Evolutionary conservation across 495 filamentous ascomycete species (phyloP), one percentile per base, ranked within the genome.

Genomic region (Xylaria telfairii): DNA sequence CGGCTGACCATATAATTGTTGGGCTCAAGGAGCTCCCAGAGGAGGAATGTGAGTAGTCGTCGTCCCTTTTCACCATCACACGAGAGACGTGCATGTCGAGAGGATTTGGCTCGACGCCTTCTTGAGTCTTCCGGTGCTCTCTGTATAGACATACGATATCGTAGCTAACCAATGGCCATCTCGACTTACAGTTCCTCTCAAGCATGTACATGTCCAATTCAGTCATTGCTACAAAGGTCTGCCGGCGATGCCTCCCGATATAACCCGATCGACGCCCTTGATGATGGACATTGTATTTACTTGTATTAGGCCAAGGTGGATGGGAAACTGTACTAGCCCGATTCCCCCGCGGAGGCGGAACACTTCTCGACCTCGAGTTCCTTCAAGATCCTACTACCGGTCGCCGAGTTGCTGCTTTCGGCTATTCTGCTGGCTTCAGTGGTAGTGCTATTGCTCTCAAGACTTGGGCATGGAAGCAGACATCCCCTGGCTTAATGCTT

Each of bases 21-120:
- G 95, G 96, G 46, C 86, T 99, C 60, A 99, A 99, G 87, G 96
- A 98, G 84, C 86, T 98, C 19, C 93, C 92, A 8, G 94, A 96
- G 77, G 92, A 97, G 74, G 89, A 90, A 41, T 94, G 87, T 86
- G 79, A 81, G 84, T 79, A 28, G 39, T 10, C n/a, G 30, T 19
- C 26, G 1, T n/a, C n/a, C n/a, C n/a, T 17, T 17, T n/a, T 28
- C 12, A 54, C 37, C 56, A 57, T 44, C 41, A 44, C 41, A 44
- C 15, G 15, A 19, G 41, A 17, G 41, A 15, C 41, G 5, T 17
- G 41, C 41, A 44, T 12, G 17, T 3, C 41, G 1, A 15, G 41
- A 19, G 41, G 0, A 44, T 15, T 44, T 19, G 15, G 12, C 41
- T 17, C 41, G 12, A 2, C 13, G 41, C 10, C 15, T 44, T 44